phyloP scores from a whole-genome alignment of 2,329 filamentous ascomycete genomes.

The Lecanoromycetidae sp. region DNA sequence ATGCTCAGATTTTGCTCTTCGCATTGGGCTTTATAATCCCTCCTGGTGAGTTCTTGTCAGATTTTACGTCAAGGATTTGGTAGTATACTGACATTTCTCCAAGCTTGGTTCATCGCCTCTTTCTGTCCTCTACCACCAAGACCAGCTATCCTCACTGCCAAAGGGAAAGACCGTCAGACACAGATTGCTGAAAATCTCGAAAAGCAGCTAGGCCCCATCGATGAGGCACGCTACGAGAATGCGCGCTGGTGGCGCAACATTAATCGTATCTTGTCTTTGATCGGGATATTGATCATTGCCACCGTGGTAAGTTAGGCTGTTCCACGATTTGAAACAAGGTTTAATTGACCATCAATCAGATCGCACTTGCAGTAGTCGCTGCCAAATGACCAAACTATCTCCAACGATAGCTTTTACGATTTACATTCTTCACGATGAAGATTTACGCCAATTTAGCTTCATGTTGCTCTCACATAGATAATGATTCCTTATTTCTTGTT shows the following conservation, averaged over 20 bases:
- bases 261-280: constrained; percentile 48
- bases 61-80: neutral
- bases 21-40: constrained; percentile 67
- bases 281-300: constrained; percentile 44
- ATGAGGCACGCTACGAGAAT: constrained; percentile 43
- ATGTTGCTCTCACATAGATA: neutral
- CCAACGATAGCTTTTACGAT: constrained; percentile 5
- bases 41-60: constrained; percentile 39
- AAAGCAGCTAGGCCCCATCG: constrained; percentile 32
- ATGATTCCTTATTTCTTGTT: neutral
- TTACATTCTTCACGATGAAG: neutral
- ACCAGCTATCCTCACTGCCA: constrained; percentile 33
- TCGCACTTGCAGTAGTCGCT: constrained; percentile 22
- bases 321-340: constrained; percentile 5
- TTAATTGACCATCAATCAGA: constrained; percentile 19
- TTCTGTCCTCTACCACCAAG: constrained; percentile 58
- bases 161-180: constrained; percentile 34
- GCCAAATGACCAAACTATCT: constrained; percentile 2
- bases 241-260: constrained; percentile 54
- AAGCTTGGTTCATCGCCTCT: constrained; percentile 70
- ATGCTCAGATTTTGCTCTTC: constrained; percentile 64
- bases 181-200: constrained; percentile 33
- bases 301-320: constrained; percentile 37
- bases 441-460: constrained; percentile 3
- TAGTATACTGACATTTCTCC: neutral